Percentiles rank a stretch among this genome's conserved stretches.
phyloP scores from a whole-genome alignment of 768 basidiomycete genomes.

The Termitomyces sp. region DNA sequence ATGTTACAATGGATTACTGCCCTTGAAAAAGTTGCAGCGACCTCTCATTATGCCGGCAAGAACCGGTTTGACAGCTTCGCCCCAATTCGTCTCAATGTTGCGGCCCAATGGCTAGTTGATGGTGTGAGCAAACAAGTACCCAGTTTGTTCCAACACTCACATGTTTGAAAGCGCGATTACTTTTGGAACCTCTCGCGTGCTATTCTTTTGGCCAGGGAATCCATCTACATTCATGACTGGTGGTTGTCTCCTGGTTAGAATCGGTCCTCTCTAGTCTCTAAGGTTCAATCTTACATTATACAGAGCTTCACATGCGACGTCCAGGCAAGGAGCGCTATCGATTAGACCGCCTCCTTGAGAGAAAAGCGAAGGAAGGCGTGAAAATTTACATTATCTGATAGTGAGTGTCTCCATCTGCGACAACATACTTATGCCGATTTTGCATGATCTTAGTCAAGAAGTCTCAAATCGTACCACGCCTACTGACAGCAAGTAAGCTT shows the following conservation, averaged over 20 bases:
- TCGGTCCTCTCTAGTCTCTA: neutral
- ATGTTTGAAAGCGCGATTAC: slow-evolving; percentile 77
- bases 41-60: slow-evolving; percentile 68
- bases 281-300: neutral
- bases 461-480: slow-evolving; percentile 94
- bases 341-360: slow-evolving; percentile 77
- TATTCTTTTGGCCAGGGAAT: slow-evolving; percentile 80
- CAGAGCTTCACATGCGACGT: slow-evolving; percentile 80
- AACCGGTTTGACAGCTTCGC: slow-evolving; percentile 96
- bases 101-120: slow-evolving; percentile 97
- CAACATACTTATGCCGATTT: slow-evolving; percentile 4
- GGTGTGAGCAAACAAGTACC: slow-evolving; percentile 51
- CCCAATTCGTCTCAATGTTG: slow-evolving; percentile 86
- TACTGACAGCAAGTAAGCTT: slow-evolving; percentile 78
- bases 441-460: slow-evolving; percentile 61
- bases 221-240: slow-evolving; percentile 97
- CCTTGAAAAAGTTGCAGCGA: slow-evolving; percentile 70
- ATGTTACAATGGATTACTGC: slow-evolving; percentile 97
- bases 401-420: slow-evolving; percentile 34
- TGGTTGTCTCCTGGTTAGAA: slow-evolving; percentile 83
- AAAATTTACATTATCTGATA: slow-evolving; percentile 95
- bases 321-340: slow-evolving; percentile 83
- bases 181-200: slow-evolving; percentile 97
- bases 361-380: slow-evolving; percentile 93
- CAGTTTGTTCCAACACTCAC: neutral